These are phyloP conservation scores for Mortierella sp. DNA, from an alignment of 371 early-diverging fungal species.

Conservation along the genomic window DNA sequence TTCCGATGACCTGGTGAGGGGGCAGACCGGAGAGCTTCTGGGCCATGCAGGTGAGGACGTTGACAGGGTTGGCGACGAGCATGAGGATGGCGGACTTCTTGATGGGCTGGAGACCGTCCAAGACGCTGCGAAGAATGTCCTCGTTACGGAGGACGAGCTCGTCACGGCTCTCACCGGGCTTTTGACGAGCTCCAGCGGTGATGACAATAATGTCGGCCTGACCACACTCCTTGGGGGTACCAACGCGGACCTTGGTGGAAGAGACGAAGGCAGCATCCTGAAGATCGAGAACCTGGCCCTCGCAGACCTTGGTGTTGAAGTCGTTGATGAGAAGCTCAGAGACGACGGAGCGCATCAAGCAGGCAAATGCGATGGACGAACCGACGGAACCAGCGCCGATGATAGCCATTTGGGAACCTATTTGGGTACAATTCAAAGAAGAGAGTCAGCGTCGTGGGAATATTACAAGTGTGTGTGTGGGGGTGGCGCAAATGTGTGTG, in stretches of 20 bases:
- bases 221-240: conserved; percentile 79
- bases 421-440: background rate
- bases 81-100: conserved; percentile 79
- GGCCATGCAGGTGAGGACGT: conserved; percentile 86
- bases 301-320: conserved; percentile 69
- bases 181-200: conserved; percentile 92
- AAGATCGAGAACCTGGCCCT: conserved; percentile 86
- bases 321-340: conserved; percentile 85
- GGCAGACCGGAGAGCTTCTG: conserved; percentile 87
- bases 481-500: background rate
- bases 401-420: conserved; percentile 70
- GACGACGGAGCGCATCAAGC: conserved; percentile 77
- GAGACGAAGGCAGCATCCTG: conserved; percentile 82
- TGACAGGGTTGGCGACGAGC: conserved; percentile 89
- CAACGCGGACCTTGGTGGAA: conserved; percentile 72
- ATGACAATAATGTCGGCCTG: conserved; percentile 89
- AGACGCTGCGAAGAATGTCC: conserved; percentile 77
- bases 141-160: conserved; percentile 87
- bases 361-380: conserved; percentile 81
- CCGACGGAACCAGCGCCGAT: conserved; percentile 91
- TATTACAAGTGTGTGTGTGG: background rate
- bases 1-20: conserved; percentile 84
- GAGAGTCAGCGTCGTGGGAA: background rate
- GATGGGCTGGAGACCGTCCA: conserved; percentile 83
- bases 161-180: conserved; percentile 82